Base-by-base conservation (phyloP, 2,329 filamentous ascomycete genomes). In the Penicillium sp. region DNA sequence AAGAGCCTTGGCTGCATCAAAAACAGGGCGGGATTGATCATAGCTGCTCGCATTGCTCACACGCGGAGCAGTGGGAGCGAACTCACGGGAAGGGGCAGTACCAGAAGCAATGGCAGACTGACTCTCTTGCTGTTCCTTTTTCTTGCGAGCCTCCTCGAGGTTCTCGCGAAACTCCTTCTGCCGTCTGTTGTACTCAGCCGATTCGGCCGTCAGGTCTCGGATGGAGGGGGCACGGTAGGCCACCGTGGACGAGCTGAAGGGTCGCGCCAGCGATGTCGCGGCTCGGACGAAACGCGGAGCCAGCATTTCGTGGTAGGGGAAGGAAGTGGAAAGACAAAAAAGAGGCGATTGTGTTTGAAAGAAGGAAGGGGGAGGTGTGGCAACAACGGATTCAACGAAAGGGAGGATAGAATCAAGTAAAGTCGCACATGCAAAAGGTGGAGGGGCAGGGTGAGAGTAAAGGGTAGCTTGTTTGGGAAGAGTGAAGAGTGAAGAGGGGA, bases 151-250 rank as follows among this genome's bases (percentile, higher is more conserved):
- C 74, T 87, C 82, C 64, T 85, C 82, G 65, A 95, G 78, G 71
- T 88, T 84, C 74, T 92, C 86, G 70, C 94, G 88, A 76, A 96
- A 97, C 67, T 86, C 81, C 74, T 87, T 87, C 77, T 96, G 92
- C 74, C 88, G 90, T 66, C 81, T 76, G 70, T 89, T 90, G 81
- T 97, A 99, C 50, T 85, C 79, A 59, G 89, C 86, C 56, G 84
- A 83, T 57, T 88, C 79, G 44, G 86, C 83, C 41, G 80, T 87
- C 78, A 99, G 85, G 74, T 99, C 92, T 70, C 89, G 87, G 61
- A 99, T 83, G 33, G 88, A 85, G n/a, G 94, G 94, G 18, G 85
- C 77, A 52, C 78, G 79, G 56, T 72, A 70, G 59, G 69, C 65
- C 58, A 69, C 56, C 51, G 78, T 70, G 52, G 83, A 82, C 51